Evolutionary conservation across 2,329 filamentous ascomycete species (phyloP).

Genomic region (Aspergillus sp.): DNA sequence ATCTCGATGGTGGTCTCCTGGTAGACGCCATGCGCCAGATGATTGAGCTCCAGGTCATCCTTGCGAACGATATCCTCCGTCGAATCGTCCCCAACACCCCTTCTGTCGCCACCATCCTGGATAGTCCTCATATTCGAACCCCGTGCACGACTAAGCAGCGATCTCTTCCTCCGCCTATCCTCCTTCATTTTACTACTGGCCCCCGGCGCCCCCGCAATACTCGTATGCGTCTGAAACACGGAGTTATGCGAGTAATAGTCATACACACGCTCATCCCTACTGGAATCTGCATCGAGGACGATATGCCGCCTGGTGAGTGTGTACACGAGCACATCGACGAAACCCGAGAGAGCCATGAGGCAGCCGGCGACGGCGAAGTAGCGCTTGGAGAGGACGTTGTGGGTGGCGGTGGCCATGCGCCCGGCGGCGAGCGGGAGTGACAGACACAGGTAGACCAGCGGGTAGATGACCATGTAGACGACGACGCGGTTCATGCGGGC

Average conservation of each 20-base stretch:
- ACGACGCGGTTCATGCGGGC: conserved; percentile 31
- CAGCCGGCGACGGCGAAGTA: conserved; percentile 44
- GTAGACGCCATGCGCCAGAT: conserved; percentile 29
- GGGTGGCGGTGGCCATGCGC: conserved; percentile 30
- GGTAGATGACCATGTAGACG: conserved; percentile 38
- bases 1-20: conserved; percentile 36
- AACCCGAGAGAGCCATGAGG: conserved; percentile 48
- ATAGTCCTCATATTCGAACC: conserved; percentile 11
- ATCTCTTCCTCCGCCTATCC: conserved; percentile 8
- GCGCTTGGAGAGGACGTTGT: conserved; percentile 25
- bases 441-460: conserved; percentile 46
- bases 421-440: conserved; percentile 53
- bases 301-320: conserved; percentile 47
- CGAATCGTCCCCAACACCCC: too few relatives aligned
- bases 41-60: conserved; percentile 21
- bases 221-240: conserved; percentile 19
- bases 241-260: conserved; percentile 23
- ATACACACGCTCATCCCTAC: conserved; percentile 15
- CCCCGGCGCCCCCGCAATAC: conserved; percentile 10
- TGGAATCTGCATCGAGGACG: conserved; percentile 40
- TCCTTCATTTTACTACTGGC: too few relatives aligned
- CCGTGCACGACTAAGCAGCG: conserved; percentile 13
- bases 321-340: conserved; percentile 50
- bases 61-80: conserved; percentile 35
- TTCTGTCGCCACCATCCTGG: conserved; percentile 21